A percentile compares a stretch with the other conserved stretches of the same genome.
Conservation (phyloP, 2,329 filamentous ascomycete genomes). For the Colletotrichum zoysiae region DNA sequence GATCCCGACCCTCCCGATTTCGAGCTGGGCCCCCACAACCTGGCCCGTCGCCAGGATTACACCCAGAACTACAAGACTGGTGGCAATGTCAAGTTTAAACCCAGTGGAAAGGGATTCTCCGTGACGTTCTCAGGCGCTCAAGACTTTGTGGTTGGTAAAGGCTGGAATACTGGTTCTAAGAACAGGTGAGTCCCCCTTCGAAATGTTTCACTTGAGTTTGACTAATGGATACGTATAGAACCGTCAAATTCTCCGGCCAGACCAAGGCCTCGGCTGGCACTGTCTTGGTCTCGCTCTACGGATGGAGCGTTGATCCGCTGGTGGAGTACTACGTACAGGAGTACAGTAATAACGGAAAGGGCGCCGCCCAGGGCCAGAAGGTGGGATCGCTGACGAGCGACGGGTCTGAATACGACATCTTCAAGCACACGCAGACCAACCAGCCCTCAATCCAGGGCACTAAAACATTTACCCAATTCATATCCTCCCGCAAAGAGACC, state of each 20-base stretch:
- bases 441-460: background rate
- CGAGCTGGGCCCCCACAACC: background rate
- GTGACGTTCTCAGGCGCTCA: background rate
- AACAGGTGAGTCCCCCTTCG: background rate
- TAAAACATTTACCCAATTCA: background rate
- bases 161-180: conserved; percentile 3
- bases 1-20: background rate
- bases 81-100: background rate
- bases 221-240: background rate
- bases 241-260: background rate
- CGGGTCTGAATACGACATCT: conserved; percentile 53
- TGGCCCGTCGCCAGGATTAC: background rate
- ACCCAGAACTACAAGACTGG: conserved; percentile 5
- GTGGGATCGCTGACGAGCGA: conserved; percentile 50
- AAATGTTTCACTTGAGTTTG: background rate
- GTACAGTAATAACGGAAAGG: conserved; percentile 18
- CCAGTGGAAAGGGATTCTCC: conserved; percentile 43
- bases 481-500: background rate
- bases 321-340: conserved; percentile 72
- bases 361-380: conserved; percentile 38
- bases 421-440: conserved; percentile 42
- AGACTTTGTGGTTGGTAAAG: conserved; percentile 2
- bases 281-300: background rate
- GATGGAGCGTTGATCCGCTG: conserved; percentile 66
- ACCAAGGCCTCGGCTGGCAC: background rate